phyloP scores from a whole-genome alignment of 441 rosid species.

The Populus hybrid region DNA sequence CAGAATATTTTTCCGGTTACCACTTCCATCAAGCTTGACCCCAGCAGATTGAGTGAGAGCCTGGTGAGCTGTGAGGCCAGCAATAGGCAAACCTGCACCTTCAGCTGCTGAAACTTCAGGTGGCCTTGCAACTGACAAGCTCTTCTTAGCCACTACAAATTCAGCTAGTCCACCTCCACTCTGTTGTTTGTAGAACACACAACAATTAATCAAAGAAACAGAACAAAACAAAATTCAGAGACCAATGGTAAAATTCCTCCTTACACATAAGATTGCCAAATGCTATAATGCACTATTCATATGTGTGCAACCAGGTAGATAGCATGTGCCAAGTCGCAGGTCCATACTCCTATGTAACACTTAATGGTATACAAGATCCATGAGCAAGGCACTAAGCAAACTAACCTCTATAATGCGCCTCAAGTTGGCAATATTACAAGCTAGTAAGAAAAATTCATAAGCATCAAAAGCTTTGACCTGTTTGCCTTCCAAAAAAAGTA shows the following conservation, averaged over 20 bases:
- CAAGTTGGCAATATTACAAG: not conserved
- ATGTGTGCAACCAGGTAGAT: not conserved
- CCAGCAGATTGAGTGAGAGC: conserved; percentile 53
- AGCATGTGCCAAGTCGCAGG: not conserved
- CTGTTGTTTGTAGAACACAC: conserved; percentile 11
- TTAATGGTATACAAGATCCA: not conserved
- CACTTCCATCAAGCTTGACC: conserved; percentile 52
- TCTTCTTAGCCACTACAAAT: conserved; percentile 52
- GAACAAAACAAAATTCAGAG: not conserved
- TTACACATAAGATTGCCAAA: not conserved
- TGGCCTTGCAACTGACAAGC: conserved; percentile 50
- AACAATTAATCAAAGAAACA: not conserved
- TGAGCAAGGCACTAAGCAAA: not conserved
- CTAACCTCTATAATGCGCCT: not conserved
- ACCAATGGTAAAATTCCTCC: not conserved
- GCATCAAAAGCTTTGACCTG: not conserved
- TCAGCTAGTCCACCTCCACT: conserved; percentile 63
- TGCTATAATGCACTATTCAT: not conserved
- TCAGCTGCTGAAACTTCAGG: conserved; percentile 58
- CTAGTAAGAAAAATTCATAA: not conserved
- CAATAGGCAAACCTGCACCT: conserved; percentile 56
- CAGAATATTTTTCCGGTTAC: conserved; percentile 44
- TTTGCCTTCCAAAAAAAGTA: not conserved
- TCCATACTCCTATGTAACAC: not conserved
- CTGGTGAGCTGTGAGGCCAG: conserved; percentile 58